Base-by-base conservation (phyloP, 1,284 basidiomycete genomes). In the Megacollybia platyphylla region DNA sequence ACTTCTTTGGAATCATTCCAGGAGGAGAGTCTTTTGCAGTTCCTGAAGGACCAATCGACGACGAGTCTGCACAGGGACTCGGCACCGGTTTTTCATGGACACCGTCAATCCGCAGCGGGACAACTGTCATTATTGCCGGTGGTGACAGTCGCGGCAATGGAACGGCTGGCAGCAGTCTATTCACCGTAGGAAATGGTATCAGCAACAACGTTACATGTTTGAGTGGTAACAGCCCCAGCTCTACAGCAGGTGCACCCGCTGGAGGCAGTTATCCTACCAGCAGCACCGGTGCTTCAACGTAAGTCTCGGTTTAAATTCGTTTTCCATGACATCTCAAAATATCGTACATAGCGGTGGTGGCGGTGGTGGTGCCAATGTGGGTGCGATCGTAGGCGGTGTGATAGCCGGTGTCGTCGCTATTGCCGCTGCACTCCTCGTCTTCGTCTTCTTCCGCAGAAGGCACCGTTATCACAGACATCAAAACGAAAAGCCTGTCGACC, bases 11-110 rank as follows among this genome's bases (percentile, higher is more conserved):
- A 7, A 64, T 87, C 35, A 87, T 88, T 28, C 86, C 85, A 1
- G 85, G 83, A 2, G 85, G 85, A 11, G 61, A 83, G 41, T 81
- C 83, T 0, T 87, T 87, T 54, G 53, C 65, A 5, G 71, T 87
- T 43, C 75, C 78, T 1, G 44, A 67, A 43, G 63, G 63, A 5
- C 29, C 51, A 1, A 55, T 76, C 20, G 69, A 74, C 1, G 58
- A 61, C 6, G 56, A 68, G 0, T 24, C 54, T 0, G 46, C 51
- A 0, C 57, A 73, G 47, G 82, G 81, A 4, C 68, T 59, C 3
- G 42, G 43, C 7, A 46, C 61, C 13, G 80, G 81, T 2, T 86
- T 87, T 51, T 58, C 54, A n/a, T 88, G 83, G 83, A 71, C 62
- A 7, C 73, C 80, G 1, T 61, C 70, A 18, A 59, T 87, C 13